phyloP scores from a whole-genome alignment of 768 basidiomycete genomes.

The Xanthoconium purpureum region DNA sequence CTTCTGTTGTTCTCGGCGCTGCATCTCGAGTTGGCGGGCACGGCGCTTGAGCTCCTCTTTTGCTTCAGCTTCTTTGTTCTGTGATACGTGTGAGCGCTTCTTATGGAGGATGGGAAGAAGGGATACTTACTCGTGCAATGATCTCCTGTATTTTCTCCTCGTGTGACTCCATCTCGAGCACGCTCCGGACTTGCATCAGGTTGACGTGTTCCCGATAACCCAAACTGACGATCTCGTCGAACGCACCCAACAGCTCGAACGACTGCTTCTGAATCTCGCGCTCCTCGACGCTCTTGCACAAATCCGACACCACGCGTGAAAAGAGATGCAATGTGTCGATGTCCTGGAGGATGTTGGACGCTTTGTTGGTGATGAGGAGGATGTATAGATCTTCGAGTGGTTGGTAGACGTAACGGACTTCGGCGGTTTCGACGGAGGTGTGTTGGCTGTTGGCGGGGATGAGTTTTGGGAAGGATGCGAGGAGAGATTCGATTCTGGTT shows the following conservation, averaged over 20 bases:
- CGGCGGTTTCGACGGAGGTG: constrained; percentile 92
- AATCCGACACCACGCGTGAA: constrained; percentile 88
- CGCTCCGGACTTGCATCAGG: constrained; percentile 72
- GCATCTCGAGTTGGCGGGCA: constrained; percentile 97
- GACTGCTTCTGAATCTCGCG: constrained; percentile 86
- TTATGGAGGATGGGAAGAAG: background rate
- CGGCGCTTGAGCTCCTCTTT: constrained; percentile 98
- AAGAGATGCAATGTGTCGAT: constrained; percentile 95
- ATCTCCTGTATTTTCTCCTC: constrained; percentile 98
- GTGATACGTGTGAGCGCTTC: background rate
- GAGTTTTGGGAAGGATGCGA: constrained; percentile 96
- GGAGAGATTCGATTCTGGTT: constrained; percentile 89
- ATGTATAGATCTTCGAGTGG: constrained; percentile 97
- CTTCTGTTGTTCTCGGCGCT: constrained; percentile 89
- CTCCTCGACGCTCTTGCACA: constrained; percentile 84
- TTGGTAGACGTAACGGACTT: constrained; percentile 96
- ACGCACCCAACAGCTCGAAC: constrained; percentile 91
- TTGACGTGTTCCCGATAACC: constrained; percentile 82
- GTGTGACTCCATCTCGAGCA: constrained; percentile 87
- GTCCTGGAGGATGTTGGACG: constrained; percentile 98
- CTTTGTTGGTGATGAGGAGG: constrained; percentile 95
- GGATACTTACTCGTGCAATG: constrained; percentile 51
- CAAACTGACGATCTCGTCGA: constrained; percentile 93
- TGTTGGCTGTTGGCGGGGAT: constrained; percentile 94
- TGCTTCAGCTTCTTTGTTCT: constrained; percentile 99